These are phyloP conservation scores for Chlamydomonas reinhardtii DNA, from an alignment of 163 green algal genomes.

Conservation along the genomic window DNA sequence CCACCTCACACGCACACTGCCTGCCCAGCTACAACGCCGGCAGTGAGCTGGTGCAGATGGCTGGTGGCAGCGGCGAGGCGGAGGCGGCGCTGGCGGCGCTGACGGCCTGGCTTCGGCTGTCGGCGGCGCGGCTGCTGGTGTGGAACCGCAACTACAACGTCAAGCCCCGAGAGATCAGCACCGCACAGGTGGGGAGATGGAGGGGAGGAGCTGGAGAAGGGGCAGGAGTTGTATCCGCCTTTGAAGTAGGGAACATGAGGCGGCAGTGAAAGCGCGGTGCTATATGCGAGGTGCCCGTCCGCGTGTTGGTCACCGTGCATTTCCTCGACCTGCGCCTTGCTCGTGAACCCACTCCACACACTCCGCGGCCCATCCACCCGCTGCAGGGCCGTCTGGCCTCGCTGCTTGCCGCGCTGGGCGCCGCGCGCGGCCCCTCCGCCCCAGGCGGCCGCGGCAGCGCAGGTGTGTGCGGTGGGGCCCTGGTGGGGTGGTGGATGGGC, in stretches of 20 bases:
- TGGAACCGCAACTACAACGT: slow-evolving; percentile 94
- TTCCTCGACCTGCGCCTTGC: no score
- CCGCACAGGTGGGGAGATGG: slow-evolving; percentile 31
- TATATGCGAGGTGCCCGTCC: no score
- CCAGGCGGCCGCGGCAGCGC: slow-evolving; percentile 18
- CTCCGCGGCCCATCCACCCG: no score
- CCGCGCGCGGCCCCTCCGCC: slow-evolving; percentile 2
- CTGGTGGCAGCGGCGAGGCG: not conserved
- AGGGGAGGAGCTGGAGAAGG: no score
- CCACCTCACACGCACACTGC: no score
- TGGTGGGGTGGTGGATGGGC: no score
- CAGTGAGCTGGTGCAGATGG: slow-evolving; percentile 53
- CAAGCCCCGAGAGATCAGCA: slow-evolving; percentile 82
- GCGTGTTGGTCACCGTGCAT: no score
- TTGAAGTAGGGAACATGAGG: no score
- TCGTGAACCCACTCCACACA: no score
- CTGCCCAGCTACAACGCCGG: slow-evolving; percentile 51
- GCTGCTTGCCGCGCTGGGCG: slow-evolving; percentile 39
- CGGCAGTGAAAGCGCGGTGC: no score
- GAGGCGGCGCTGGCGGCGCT: slow-evolving; percentile 54
- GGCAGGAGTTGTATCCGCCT: no score
- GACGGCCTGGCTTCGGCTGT: slow-evolving; percentile 76
- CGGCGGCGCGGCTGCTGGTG: slow-evolving; percentile 71
- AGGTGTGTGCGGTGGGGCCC: no score
- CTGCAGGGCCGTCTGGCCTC: slow-evolving; percentile 47